phyloP scores from a whole-genome alignment of 2,329 filamentous ascomycete genomes.

The Lachnellula cervina region DNA sequence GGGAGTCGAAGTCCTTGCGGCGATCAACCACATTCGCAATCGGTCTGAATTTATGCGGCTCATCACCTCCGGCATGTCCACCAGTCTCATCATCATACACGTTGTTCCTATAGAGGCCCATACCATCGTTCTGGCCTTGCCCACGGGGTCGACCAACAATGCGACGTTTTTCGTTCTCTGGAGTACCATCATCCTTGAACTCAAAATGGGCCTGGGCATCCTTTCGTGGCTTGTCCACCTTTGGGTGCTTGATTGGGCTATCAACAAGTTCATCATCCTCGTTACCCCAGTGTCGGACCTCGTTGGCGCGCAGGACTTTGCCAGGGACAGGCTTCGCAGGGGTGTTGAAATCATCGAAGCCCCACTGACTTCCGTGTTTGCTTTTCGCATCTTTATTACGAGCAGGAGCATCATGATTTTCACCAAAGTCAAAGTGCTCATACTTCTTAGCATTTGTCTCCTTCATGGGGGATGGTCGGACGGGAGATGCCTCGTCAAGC shows the following conservation, averaged over 20 bases:
- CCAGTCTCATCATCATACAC: constrained; percentile 56
- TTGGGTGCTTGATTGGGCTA: constrained; percentile 54
- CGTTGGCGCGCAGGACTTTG: constrained; percentile 58
- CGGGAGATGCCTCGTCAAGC: constrained; percentile 45
- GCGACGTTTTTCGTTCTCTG: constrained; percentile 43
- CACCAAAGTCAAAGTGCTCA: constrained; percentile 78
- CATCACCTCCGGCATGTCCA: constrained; percentile 11
- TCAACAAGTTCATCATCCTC: constrained; percentile 58
- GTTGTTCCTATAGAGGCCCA: constrained; percentile 73
- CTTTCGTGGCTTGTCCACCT: constrained; percentile 64
- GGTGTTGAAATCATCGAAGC: constrained; percentile 82
- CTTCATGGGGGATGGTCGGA: constrained; percentile 40
- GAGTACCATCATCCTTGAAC: constrained; percentile 68
- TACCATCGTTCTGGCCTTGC: constrained; percentile 60
- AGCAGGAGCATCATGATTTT: constrained; percentile 45
- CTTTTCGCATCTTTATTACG: constrained; percentile 34
- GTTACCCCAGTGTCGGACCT: constrained; percentile 75
- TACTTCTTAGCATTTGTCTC: constrained; percentile 71
- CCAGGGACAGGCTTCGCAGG: constrained; percentile 65
- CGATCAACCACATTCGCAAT: constrained; percentile 70
- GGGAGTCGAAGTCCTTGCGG: constrained; percentile 69
- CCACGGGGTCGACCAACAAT: constrained; percentile 45
- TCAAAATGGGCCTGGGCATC: constrained; percentile 82
- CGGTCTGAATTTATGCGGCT: constrained; percentile 25
- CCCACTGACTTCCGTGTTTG: constrained; percentile 74